Evolutionary conservation across 1,284 basidiomycete genomes (phyloP).

Genomic region (Rhodotorula sp.): DNA sequence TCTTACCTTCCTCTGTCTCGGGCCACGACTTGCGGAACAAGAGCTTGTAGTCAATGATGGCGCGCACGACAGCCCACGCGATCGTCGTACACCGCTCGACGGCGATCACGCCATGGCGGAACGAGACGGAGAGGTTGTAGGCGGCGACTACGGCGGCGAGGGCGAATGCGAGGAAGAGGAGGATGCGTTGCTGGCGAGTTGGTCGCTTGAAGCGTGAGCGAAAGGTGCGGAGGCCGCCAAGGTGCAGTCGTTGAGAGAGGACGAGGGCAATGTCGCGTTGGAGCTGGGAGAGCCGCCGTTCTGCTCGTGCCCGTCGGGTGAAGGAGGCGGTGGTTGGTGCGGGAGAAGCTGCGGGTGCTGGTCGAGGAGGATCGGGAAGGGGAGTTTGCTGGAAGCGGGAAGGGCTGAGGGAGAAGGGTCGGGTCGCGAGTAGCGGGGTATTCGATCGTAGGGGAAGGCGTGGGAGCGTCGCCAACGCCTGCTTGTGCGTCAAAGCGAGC

Average conservation of each 20-base stretch:
- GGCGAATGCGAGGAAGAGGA: conserved; percentile 6
- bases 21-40: conserved; percentile 58
- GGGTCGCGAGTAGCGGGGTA: too few species aligned
- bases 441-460: too few species aligned
- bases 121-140: conserved; percentile 52
- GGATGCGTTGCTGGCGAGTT: not conserved
- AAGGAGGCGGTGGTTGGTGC: conserved; percentile 9
- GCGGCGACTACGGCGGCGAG: conserved; percentile 9
- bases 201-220: not conserved
- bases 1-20: conserved; percentile 26
- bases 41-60: conserved; percentile 81
- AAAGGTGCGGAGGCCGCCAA: not conserved
- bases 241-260: not conserved
- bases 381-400: too few species aligned
- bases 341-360: not conserved
- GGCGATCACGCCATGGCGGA: conserved; percentile 53
- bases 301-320: conserved; percentile 1
- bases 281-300: conserved; percentile 11
- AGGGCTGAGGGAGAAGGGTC: too few species aligned
- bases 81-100: conserved; percentile 61
- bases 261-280: conserved; percentile 12
- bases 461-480: too few species aligned
- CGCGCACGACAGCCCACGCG: conserved; percentile 53
- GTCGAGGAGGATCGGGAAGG: too few species aligned
- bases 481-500: too few species aligned